phyloP scores from a whole-genome alignment of 1,139 yeast genomes.

The Nakaseomyces delphensis region DNA sequence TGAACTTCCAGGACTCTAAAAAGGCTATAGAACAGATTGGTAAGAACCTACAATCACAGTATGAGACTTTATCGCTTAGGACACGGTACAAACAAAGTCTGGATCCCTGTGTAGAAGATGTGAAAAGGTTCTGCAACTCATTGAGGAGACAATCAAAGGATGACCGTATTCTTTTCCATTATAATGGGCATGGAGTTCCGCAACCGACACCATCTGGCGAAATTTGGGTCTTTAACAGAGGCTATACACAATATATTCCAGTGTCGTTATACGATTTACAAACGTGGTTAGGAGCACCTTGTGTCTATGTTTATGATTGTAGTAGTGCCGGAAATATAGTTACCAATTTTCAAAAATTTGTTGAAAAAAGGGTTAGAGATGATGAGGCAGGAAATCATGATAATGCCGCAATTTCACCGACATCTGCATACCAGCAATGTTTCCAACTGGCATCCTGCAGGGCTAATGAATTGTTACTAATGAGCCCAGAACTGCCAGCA shows the following conservation, averaged over 20 bases:
- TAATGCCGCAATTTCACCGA: conserved; percentile 50
- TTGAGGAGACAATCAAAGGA: conserved; percentile 86
- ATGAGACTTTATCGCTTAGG: conserved; percentile 78
- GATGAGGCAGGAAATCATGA: conserved; percentile 72
- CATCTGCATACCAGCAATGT: conserved; percentile 60
- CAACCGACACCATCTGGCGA: conserved; percentile 97
- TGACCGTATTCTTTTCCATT: conserved; percentile 82
- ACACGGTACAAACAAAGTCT: conserved; percentile 84
- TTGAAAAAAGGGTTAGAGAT: conserved; percentile 82
- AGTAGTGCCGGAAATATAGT: conserved; percentile 93
- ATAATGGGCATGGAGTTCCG: conserved; percentile 98
- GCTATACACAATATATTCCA: conserved; percentile 95
- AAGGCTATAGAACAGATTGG: conserved; percentile 91
- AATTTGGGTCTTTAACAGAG: conserved; percentile 95
- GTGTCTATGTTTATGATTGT: conserved; percentile 90
- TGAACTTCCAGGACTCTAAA: conserved; percentile 73
- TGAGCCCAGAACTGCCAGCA: conserved; percentile 94
- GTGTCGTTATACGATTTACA: conserved; percentile 87
- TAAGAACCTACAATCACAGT: conserved; percentile 75
- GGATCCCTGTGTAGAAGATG: conserved; percentile 95
- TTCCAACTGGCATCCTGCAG: conserved; percentile 92
- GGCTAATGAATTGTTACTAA: conserved; percentile 76
- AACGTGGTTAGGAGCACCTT: conserved; percentile 97
- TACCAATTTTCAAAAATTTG: conserved; percentile 80
- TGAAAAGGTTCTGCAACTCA: conserved; percentile 83